Percentiles rank a stretch among this genome's conserved stretches.
Conservation (phyloP, 371 early-diverging fungal species). For the Rhizopus stolonifer region DNA sequence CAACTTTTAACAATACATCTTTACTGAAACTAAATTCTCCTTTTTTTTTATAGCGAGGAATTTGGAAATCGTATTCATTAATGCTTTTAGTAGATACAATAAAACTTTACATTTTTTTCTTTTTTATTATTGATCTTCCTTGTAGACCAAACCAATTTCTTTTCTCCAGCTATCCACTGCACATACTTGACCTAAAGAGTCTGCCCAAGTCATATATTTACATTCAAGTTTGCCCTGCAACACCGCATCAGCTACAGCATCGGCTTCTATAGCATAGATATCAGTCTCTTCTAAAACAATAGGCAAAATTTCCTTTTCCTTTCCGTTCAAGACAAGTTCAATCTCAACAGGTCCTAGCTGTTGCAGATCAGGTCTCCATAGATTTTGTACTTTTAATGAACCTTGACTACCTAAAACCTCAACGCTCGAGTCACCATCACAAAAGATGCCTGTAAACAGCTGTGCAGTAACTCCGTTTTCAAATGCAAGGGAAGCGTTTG, state of each 20-base stretch:
- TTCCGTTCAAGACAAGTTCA: slow-evolving; percentile 27
- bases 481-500: slow-evolving; percentile 39
- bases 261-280: slow-evolving; percentile 43
- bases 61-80: slow-evolving; percentile 38
- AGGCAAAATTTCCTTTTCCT: slow-evolving; percentile 23
- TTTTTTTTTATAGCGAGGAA: slow-evolving; percentile 36
- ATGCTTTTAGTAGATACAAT: neutral
- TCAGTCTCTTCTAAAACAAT: slow-evolving; percentile 31
- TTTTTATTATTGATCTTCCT: slow-evolving; percentile 26
- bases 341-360: slow-evolving; percentile 35
- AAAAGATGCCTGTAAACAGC: slow-evolving; percentile 43
- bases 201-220: slow-evolving; percentile 45
- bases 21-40: slow-evolving; percentile 12
- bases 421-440: slow-evolving; percentile 36
- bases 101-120: neutral
- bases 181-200: slow-evolving; percentile 37
- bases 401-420: slow-evolving; percentile 43
- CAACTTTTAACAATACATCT: neutral
- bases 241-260: slow-evolving; percentile 43
- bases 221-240: slow-evolving; percentile 33
- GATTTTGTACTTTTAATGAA: slow-evolving; percentile 28
- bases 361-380: slow-evolving; percentile 50
- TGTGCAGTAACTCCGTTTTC: slow-evolving; percentile 34
- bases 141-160: slow-evolving; percentile 43
- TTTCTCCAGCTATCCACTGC: slow-evolving; percentile 50